These are phyloP conservation scores for Pythium graminicola DNA, from an alignment of 352 stramenopile species.

Conservation along the genomic window DNA sequence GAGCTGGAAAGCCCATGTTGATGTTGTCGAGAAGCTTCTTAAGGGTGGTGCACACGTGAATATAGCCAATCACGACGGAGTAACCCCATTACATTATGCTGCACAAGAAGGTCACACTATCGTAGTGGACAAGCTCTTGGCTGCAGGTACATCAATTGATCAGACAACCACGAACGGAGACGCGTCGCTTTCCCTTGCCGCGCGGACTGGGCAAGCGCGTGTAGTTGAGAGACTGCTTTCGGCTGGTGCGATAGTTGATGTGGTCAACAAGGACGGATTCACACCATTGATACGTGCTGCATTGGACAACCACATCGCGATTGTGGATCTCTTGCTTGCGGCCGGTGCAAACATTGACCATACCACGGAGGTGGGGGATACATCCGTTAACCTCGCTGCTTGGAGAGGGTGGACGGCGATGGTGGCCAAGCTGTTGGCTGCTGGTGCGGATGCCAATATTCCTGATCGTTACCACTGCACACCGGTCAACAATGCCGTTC, in stretches of 20 bases:
- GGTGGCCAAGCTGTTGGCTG: background rate
- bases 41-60: background rate
- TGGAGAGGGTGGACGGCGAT: background rate
- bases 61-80: background rate
- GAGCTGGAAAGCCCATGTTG: background rate
- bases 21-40: background rate
- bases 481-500: background rate
- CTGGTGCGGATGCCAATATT: background rate
- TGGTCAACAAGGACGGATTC: background rate
- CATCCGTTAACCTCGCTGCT: background rate
- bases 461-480: background rate
- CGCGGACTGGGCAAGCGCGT: background rate
- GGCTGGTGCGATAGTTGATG: background rate
- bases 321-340: background rate
- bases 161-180: background rate
- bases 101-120: background rate
- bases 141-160: background rate
- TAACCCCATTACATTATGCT: background rate
- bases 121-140: background rate
- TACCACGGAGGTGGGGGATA: background rate
- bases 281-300: background rate
- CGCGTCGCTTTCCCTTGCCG: background rate
- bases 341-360: background rate
- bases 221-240: background rate
- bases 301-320: background rate